Evolutionary conservation across 2,329 filamentous ascomycete genomes (phyloP).

Genomic region (Albophoma yamanashiensis): DNA sequence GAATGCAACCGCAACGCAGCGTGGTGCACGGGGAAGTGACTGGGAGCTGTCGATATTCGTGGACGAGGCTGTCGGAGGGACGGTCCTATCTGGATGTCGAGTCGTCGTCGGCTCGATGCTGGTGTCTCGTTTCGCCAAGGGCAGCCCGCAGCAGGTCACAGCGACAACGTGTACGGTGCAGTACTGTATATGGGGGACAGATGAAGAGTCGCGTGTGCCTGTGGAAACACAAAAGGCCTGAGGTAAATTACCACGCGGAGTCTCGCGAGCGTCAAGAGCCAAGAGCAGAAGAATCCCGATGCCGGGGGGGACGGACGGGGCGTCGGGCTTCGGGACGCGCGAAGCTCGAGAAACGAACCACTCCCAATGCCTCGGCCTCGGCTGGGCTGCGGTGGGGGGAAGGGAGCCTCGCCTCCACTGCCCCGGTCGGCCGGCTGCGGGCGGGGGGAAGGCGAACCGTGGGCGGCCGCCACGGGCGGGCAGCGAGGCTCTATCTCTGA

Average conservation of each 20-base stretch:
- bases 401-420: not conserved
- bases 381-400: not conserved
- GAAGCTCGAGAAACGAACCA: not conserved
- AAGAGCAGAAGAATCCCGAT: not conserved
- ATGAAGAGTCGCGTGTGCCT: too few relatives aligned
- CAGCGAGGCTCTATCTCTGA: not conserved
- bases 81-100: not conserved
- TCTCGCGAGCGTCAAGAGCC: too few relatives aligned
- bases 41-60: not conserved
- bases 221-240: too few relatives aligned
- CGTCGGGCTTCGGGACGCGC: not conserved
- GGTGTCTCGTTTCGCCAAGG: too few relatives aligned
- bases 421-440: slow-evolving; percentile 2
- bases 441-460: not conserved
- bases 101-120: not conserved
- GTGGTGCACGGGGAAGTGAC: not conserved
- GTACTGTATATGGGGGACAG: too few relatives aligned
- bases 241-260: too few relatives aligned
- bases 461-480: not conserved
- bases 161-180: not conserved
- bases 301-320: too few relatives aligned
- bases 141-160: not conserved
- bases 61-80: not conserved
- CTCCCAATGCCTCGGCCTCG: slow-evolving; percentile 3
- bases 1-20: not conserved